phyloP scores from a whole-genome alignment of 768 basidiomycete species.

The Mycena amicta region DNA sequence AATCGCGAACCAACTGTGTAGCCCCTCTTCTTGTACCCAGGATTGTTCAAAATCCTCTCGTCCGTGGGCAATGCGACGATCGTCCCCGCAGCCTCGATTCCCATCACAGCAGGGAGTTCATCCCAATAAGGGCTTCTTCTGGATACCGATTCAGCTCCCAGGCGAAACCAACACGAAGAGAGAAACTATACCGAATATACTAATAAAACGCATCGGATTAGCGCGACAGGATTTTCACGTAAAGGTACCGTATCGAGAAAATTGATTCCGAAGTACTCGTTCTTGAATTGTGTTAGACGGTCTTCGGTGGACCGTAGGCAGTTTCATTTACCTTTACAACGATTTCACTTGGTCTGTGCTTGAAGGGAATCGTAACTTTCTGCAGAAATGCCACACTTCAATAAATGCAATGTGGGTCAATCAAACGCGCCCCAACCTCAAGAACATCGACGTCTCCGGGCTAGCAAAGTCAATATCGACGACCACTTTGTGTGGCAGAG shows the following conservation, averaged over 20 bases:
- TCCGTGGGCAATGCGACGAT: conserved; percentile 78
- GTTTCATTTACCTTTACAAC: conserved; percentile 41
- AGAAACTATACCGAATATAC: conserved; percentile 68
- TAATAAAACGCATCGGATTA: not conserved
- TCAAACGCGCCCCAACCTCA: too few species aligned
- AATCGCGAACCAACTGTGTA: conserved; percentile 74
- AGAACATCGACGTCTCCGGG: conserved; percentile 66
- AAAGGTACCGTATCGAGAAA: conserved; percentile 65
- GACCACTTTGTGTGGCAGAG: too few species aligned
- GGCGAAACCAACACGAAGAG: too few species aligned
- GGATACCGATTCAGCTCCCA: too few species aligned
- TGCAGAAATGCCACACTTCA: not conserved
- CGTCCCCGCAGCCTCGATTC: conserved; percentile 78
- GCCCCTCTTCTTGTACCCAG: conserved; percentile 62
- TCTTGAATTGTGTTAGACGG: conserved; percentile 37
- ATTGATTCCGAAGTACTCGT: conserved; percentile 81
- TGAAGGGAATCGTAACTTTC: conserved; percentile 15
- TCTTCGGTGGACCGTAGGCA: not conserved
- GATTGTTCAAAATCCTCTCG: conserved; percentile 55
- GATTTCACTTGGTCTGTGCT: conserved; percentile 41
- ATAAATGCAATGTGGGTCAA: too few species aligned
- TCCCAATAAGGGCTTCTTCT: too few species aligned
- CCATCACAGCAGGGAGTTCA: conserved; percentile 73
- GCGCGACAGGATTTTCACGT: not conserved
- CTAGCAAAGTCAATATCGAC: too few species aligned